Evolutionary conservation across 495 filamentous ascomycete genomes (phyloP).

Genomic region (Aspergillus asperescens): DNA sequence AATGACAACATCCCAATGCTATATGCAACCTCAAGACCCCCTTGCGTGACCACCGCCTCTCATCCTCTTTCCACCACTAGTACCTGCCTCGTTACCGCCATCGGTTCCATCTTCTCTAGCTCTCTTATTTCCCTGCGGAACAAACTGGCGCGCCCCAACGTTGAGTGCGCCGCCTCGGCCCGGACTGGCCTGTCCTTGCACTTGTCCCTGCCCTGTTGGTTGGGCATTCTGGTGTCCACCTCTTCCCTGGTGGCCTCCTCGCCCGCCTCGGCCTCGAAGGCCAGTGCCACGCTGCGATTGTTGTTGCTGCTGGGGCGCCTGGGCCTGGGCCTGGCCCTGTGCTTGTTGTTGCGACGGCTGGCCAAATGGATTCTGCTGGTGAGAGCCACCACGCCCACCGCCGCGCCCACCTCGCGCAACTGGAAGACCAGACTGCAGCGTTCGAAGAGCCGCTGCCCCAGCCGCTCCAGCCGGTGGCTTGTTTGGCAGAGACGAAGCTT

Average conservation of each 20-base stretch:
- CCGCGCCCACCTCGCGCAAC: slow-evolving; percentile 38
- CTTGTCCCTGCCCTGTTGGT: too few relatives aligned
- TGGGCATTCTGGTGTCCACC: too few relatives aligned
- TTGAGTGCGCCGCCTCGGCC: slow-evolving; percentile 43
- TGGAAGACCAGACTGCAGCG: slow-evolving; percentile 48
- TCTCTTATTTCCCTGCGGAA: slow-evolving; percentile 60
- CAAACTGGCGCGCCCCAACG: slow-evolving; percentile 54
- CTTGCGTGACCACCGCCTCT: slow-evolving; percentile 44
- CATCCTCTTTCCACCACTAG: slow-evolving; percentile 47
- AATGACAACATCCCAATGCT: slow-evolving; percentile 13
- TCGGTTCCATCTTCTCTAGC: slow-evolving; percentile 57
- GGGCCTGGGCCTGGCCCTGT: slow-evolving; percentile 21
- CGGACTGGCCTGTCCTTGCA: slow-evolving; percentile 29
- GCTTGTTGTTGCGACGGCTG: slow-evolving; percentile 15
- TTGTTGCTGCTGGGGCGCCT: neutral
- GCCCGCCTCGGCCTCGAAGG: neutral
- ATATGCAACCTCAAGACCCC: slow-evolving; percentile 22
- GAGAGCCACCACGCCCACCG: slow-evolving; percentile 27
- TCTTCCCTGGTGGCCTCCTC: neutral
- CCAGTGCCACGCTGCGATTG: too few relatives aligned
- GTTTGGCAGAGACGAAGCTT: slow-evolving; percentile 29
- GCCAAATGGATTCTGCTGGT: slow-evolving; percentile 29
- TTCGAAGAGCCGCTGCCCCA: slow-evolving; percentile 32
- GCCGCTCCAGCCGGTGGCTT: slow-evolving; percentile 37
- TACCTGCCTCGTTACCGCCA: slow-evolving; percentile 32